Percentiles rank a stretch among this genome's conserved stretches.
phyloP scores from a whole-genome alignment of 2,329 filamentous ascomycete genomes.

The Dactylellina cionopaga region DNA sequence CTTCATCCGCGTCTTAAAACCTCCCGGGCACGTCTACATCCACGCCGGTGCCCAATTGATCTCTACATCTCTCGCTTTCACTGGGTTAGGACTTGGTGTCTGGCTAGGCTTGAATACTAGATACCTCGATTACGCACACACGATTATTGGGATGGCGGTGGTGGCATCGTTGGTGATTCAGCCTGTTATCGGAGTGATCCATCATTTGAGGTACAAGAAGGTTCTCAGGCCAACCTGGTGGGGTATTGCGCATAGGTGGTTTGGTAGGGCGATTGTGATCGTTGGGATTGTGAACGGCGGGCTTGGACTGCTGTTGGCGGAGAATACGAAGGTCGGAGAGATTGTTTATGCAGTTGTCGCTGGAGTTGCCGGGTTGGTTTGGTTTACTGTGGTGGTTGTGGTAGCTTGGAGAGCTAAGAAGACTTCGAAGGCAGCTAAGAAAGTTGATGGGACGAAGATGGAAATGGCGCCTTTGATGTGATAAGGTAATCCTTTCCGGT shows the following conservation, averaged over 20 bases:
- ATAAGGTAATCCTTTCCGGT: no score
- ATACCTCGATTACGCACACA: constrained; percentile 67
- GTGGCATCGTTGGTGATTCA: constrained; percentile 68
- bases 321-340: constrained; percentile 61
- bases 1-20: constrained; percentile 69
- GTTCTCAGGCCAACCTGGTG: constrained; percentile 65
- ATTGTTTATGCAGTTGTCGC: constrained; percentile 69
- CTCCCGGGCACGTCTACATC: constrained; percentile 60
- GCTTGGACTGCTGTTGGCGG: constrained; percentile 67
- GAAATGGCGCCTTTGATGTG: no score
- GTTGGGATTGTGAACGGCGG: constrained; percentile 73
- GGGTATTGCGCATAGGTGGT: constrained; percentile 71
- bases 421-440: no score
- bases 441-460: no score
- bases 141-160: constrained; percentile 68
- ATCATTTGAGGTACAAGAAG: constrained; percentile 68
- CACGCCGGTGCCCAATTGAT: constrained; percentile 69
- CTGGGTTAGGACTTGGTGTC: constrained; percentile 69
- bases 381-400: constrained; percentile 44
- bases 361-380: constrained; percentile 60
- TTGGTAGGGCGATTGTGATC: constrained; percentile 68
- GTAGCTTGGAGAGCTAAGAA: no score
- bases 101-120: constrained; percentile 35
- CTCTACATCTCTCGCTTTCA: constrained; percentile 70
- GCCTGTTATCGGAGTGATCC: constrained; percentile 68